Evolutionary conservation across 495 filamentous ascomycete genomes (phyloP), one percentile per base, ranked within the genome.

Genomic region (Daldinia loculata): DNA sequence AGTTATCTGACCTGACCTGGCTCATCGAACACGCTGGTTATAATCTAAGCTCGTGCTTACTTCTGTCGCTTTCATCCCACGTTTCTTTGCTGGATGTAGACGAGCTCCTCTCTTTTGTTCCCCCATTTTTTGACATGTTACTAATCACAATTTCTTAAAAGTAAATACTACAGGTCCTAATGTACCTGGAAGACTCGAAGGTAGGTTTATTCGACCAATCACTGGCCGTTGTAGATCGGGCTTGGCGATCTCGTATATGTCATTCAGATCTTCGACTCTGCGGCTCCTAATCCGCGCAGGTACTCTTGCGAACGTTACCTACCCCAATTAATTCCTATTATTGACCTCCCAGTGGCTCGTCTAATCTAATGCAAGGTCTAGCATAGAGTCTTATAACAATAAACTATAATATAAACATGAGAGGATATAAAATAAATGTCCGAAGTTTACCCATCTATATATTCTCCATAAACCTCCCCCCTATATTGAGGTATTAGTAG

Each of bases 41-140:
- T 22, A 17, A 45, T 45, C 34, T 64, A 22, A 48, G 29, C 61
- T 43, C 26, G 38, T 61, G 53, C 63, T 38, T 56, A 50, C 62
- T 56, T 60, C 36, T 41, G 64, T 61, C 59, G 26, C 45, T n/a
- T 55, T 53, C 41, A 69, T 58, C 66, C 56, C 66, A 65, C 66
- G 38, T 65, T 61, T 61, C 15, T 56, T 27, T 52, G 22, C 22
- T 8, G 15, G 50, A 29, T 8, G 22, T 27, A 52, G 24, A 29
- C 1, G 14, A 52, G 5, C 26, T 52, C 50, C 26, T 52, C 15
- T 45, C 41, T 22, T 29, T 55, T 19, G 48, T 24, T 12, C 22
- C 52, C 24, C 30, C 8, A 9, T 58, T 30, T 51, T 50, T 48
- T 22, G 41, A 27, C 26, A 29, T 48, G 38, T 57, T 63, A 22